A percentile compares a stretch with the other conserved stretches of the same genome.
Evolutionary conservation across 1,139 yeast species (phyloP).

Genomic region (Kurtzmaniella quercitrusa): DNA sequence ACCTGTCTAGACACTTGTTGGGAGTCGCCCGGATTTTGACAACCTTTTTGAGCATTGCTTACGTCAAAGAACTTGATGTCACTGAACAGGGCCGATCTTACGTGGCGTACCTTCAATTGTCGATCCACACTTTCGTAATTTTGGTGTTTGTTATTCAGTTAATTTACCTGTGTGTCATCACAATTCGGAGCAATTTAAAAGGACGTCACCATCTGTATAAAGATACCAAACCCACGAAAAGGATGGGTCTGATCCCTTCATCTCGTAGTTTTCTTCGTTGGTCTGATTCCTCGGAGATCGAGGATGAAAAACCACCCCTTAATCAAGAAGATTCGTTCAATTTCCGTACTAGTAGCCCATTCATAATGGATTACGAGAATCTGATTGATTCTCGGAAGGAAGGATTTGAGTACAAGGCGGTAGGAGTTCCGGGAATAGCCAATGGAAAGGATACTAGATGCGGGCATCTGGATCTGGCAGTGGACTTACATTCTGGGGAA

Average conservation of each 20-base stretch:
- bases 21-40: conserved; percentile 35
- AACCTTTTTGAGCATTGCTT: conserved; percentile 40
- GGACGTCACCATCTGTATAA: conserved; percentile 15
- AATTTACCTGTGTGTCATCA: conserved; percentile 24
- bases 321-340: neutral
- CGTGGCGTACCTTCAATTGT: conserved; percentile 38
- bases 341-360: neutral
- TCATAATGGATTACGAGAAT: neutral
- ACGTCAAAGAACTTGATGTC: conserved; percentile 24
- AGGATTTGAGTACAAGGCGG: neutral
- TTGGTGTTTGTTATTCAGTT: conserved; percentile 32
- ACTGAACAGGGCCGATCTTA: conserved; percentile 34
- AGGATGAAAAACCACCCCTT: neutral
- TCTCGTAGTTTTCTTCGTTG: neutral
- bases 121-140: conserved; percentile 36
- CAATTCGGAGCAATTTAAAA: conserved; percentile 12
- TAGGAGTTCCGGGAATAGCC: neutral
- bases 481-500: neutral
- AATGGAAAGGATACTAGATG: neutral
- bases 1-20: conserved; percentile 33
- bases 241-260: neutral
- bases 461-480: neutral
- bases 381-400: neutral
- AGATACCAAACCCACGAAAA: neutral
- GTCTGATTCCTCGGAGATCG: neutral